A percentile compares a stretch with the other conserved stretches of the same genome.
Conservation (phyloP, 2,329 filamentous ascomycete species). For the Chaetomium strumarium region DNA sequence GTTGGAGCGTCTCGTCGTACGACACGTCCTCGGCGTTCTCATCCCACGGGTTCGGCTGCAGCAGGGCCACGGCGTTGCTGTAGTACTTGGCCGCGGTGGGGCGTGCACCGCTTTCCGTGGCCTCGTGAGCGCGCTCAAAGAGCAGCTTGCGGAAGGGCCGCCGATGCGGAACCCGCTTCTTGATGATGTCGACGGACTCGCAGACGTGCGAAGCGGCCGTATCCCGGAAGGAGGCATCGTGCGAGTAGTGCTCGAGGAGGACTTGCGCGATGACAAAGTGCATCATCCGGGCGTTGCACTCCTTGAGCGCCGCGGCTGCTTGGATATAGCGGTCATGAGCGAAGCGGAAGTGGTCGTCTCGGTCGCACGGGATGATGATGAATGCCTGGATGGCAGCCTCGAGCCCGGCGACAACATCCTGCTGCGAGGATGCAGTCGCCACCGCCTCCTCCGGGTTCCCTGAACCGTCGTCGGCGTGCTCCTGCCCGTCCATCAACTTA, state of each 20-base stretch:
- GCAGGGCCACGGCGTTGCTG: conserved; percentile 65
- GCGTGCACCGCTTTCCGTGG: conserved; percentile 75
- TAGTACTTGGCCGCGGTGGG: conserved; percentile 81
- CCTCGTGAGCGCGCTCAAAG: conserved; percentile 69
- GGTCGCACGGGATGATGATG: conserved; percentile 73
- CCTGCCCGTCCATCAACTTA: conserved; percentile 67
- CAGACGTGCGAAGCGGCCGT: conserved; percentile 77
- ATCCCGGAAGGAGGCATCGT: conserved; percentile 60
- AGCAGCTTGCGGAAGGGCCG: conserved; percentile 68
- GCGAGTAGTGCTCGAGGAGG: conserved; percentile 63
- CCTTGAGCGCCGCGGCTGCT: conserved; percentile 63
- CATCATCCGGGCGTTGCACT: conserved; percentile 71
- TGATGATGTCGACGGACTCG: conserved; percentile 69
- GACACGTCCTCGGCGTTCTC: conserved; percentile 64
- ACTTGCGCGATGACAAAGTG: conserved; percentile 83
- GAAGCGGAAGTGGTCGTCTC: conserved; percentile 83
- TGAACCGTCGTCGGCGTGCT: conserved; percentile 45
- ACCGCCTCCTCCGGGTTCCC: conserved; percentile 27
- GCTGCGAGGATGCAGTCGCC: conserved; percentile 52
- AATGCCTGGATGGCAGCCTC: conserved; percentile 75
- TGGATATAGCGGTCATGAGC: conserved; percentile 82
- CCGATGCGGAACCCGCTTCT: conserved; percentile 53
- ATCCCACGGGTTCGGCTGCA: conserved; percentile 75
- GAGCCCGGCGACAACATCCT: conserved; percentile 70
- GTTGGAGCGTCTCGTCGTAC: conserved; percentile 78